Percentiles rank a stretch among this genome's conserved stretches.
Conservation (phyloP, 169 alveolate genomes). For the Cryptosporidium andersoni region DNA sequence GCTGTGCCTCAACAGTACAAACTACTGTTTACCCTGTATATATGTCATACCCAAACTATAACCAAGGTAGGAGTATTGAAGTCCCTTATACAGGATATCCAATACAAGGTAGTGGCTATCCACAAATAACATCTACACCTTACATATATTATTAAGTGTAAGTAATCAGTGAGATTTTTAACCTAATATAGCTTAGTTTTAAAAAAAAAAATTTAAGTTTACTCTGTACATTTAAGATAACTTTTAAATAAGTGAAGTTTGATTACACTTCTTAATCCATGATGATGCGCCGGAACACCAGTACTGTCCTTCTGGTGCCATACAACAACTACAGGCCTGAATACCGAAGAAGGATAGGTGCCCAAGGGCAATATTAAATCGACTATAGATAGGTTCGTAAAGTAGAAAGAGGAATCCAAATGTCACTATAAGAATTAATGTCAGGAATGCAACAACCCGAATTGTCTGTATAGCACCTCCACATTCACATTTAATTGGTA, state of each 20-base stretch:
- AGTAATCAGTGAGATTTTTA: not conserved
- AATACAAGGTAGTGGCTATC: not conserved
- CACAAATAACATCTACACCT: not conserved
- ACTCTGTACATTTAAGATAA: not conserved
- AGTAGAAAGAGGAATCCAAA: conserved; percentile 53
- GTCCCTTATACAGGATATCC: conserved; percentile 53
- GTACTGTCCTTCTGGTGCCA: conserved; percentile 43
- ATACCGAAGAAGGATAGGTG: conserved; percentile 63
- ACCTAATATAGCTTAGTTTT: not conserved
- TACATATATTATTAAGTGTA: not conserved
- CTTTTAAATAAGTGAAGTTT: not conserved
- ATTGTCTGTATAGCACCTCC: conserved; percentile 61
- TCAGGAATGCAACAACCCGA: conserved; percentile 30
- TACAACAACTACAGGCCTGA: conserved; percentile 58
- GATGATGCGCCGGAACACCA: conserved; percentile 68
- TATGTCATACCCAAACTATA: conserved; percentile 40
- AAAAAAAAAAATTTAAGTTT: not conserved
- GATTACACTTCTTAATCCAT: conserved; percentile 44
- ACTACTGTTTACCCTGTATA: conserved; percentile 61
- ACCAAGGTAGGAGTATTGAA: conserved; percentile 54
- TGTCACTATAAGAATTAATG: conserved; percentile 20
- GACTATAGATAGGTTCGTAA: conserved; percentile 45
- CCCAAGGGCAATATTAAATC: conserved; percentile 34
- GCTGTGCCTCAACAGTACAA: conserved; percentile 65
- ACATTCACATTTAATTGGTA: conserved; percentile 40